phyloP scores from a whole-genome alignment of 2,329 filamentous ascomycete genomes.

The Alternaria sp. region DNA sequence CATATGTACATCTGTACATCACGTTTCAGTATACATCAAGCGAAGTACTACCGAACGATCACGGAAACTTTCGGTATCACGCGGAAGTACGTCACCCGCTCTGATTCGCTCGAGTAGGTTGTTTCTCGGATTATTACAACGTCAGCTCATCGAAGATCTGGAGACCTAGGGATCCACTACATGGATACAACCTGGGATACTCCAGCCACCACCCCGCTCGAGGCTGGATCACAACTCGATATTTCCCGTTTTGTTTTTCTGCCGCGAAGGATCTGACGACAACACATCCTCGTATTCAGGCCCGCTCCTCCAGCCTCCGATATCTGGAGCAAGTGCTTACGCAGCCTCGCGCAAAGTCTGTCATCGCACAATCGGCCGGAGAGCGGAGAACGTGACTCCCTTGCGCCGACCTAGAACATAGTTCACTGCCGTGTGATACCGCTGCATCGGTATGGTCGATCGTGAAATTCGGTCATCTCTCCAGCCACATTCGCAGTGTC shows the following conservation, averaged over 20 bases:
- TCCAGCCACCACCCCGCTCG: not conserved
- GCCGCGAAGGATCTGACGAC: slow-evolving; percentile 6
- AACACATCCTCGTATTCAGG: slow-evolving; percentile 6
- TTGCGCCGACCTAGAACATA: not conserved
- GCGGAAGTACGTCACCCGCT: slow-evolving; percentile 1
- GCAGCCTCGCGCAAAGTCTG: not conserved
- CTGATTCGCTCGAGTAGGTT: slow-evolving; percentile 1
- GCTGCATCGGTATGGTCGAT: not conserved
- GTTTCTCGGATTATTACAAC: not conserved
- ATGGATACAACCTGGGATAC: not conserved
- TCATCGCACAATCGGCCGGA: not conserved
- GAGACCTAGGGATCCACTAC: not conserved
- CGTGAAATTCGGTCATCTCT: not conserved
- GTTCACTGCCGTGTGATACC: not conserved
- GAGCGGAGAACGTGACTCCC: not conserved
- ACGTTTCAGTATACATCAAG: not conserved
- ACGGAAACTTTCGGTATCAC: not conserved
- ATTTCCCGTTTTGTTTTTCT: slow-evolving; percentile 2
- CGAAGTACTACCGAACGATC: not conserved
- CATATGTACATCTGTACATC: not conserved
- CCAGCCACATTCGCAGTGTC: not conserved
- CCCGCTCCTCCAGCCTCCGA: not conserved
- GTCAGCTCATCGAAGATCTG: not conserved
- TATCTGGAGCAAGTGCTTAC: slow-evolving; percentile 1
- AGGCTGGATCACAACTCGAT: slow-evolving; percentile 2